These are phyloP conservation scores for Rhizoclosmatium globosum DNA, from an alignment of 192 early-diverging fungal genomes.

Conservation along the genomic window DNA sequence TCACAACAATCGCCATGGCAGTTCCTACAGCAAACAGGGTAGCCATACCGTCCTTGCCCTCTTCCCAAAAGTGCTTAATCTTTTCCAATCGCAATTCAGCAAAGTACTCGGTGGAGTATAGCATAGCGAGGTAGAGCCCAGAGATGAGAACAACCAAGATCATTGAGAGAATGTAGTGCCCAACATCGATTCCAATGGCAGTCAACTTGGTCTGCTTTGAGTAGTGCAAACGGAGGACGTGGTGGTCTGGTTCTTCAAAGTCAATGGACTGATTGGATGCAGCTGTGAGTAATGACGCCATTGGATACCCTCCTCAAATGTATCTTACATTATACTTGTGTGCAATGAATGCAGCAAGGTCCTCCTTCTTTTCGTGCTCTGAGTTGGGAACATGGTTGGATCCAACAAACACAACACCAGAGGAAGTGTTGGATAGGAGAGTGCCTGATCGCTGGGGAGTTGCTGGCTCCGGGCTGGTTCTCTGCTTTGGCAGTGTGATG, in stretches of 20 bases:
- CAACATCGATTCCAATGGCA: background rate
- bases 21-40: constrained; percentile 44
- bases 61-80: constrained; percentile 27
- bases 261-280: constrained; percentile 44
- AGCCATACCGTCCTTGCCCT: constrained; percentile 15
- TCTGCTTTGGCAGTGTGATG: no score
- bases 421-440: no score
- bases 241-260: constrained; percentile 51
- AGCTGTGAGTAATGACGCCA: background rate
- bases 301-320: no score
- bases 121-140: constrained; percentile 34
- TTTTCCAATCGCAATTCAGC: constrained; percentile 37
- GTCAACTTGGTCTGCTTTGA: constrained; percentile 15
- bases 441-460: no score
- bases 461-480: no score
- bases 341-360: background rate
- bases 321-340: background rate
- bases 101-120: constrained; percentile 42
- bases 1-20: constrained; percentile 25
- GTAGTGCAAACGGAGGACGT: constrained; percentile 44
- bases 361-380: background rate
- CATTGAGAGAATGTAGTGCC: constrained; percentile 40
- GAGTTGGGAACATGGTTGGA: background rate
- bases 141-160: constrained; percentile 35
- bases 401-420: background rate